A percentile compares a stretch with the other conserved stretches of the same genome.
These are phyloP conservation scores for Alternaria brassicicola DNA, from an alignment of 2,329 filamentous ascomycete genomes.

Conservation along the genomic window DNA sequence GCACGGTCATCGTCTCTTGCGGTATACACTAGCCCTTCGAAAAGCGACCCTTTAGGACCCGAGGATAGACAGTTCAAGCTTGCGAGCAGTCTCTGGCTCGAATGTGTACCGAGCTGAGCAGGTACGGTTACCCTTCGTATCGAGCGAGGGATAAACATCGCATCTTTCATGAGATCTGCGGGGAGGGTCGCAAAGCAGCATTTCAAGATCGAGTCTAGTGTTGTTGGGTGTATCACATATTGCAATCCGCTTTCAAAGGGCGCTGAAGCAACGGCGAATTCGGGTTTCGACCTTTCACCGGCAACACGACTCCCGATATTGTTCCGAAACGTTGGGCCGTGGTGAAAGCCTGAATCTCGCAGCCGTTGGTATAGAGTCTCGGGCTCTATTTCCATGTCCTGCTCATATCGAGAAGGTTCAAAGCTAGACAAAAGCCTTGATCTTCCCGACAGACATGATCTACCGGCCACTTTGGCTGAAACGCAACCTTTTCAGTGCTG, in stretches of 20 bases:
- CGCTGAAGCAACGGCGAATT: not conserved
- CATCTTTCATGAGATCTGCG: not conserved
- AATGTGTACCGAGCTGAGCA: not conserved
- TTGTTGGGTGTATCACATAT: slow-evolving; percentile 18
- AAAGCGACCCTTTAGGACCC: not conserved
- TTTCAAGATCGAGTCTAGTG: slow-evolving; percentile 16
- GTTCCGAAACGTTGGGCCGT: slow-evolving; percentile 22
- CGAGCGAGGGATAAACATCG: slow-evolving; percentile 17
- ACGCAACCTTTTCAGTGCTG: slow-evolving; percentile 3
- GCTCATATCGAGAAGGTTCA: not conserved
- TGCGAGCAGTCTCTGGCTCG: not conserved
- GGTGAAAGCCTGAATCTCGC: slow-evolving; percentile 40
- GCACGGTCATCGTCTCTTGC: not conserved
- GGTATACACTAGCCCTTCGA: not conserved
- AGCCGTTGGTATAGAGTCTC: slow-evolving; percentile 46
- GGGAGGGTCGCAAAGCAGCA: slow-evolving; percentile 8
- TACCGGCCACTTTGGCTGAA: not conserved
- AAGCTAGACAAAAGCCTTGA: not conserved
- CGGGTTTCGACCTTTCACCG: not conserved
- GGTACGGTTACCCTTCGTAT: slow-evolving; percentile 6
- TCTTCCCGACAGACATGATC: not conserved
- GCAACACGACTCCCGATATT: not conserved
- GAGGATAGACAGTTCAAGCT: not conserved
- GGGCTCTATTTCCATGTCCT: slow-evolving; percentile 27
- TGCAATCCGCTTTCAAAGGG: not conserved